Evolutionary conservation across 345 rosid genomes (phyloP), one percentile per base, ranked within the genome.

Genomic region (Excoecaria cochinchinensis): DNA sequence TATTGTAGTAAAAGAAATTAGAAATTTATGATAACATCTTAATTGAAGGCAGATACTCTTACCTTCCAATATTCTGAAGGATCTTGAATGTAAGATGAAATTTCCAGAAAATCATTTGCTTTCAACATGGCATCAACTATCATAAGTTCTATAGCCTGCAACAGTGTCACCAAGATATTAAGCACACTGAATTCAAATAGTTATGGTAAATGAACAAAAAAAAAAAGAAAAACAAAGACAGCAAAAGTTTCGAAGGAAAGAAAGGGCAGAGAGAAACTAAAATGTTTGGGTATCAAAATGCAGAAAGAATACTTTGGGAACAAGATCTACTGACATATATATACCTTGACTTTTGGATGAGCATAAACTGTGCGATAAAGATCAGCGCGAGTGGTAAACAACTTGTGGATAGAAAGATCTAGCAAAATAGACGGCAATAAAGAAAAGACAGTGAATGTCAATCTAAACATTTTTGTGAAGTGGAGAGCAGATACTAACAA

Each of bases 1-100:
- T n/a, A 67, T 21, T 67, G 7, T 66, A 77, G 70, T 46, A 68
- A 50, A 21, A 59, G 72, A 48, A 39, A 1, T 16, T 69, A 67
- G 74, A 42, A 58, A 55, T 31, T 46, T 22, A n/a, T 19, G 13
- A 36, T 19, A 66, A 55, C 52, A 36, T 22, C 24, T 31, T 31
- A 40, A 17, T 53, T 21, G 76, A 56, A 78, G 70, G 59, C 71
- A 44, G 48, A 44, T 10, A 72, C 3, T 55, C 17, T 79, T 52
- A 93, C 99, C 97, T 92, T 92, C 99, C 94, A 95, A 83, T 89
- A 92, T 82, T 89, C 86, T 78, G 87, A 69, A 69, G 99, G 95
- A 74, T 95, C 89, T 48, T 84, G 73, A 86, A 95, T 79, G 84
- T 71, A 64, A 55, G 91, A 81, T 57, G 97, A 83, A 70, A 95